Evolutionary conservation across 140 eudicot species (phyloP).

Genomic region (Cichorium intybus): DNA sequence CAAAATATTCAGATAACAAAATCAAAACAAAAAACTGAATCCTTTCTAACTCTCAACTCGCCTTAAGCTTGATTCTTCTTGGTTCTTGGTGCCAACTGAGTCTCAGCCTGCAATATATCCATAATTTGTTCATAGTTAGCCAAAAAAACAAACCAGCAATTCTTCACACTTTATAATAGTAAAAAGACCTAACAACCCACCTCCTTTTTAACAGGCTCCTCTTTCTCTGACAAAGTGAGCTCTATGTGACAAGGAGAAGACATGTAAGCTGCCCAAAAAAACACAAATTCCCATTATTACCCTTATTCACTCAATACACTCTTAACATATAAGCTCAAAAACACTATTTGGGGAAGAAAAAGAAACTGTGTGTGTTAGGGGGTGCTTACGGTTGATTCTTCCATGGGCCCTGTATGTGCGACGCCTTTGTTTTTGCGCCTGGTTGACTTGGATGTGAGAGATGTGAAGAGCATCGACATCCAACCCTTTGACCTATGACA

Average conservation of each 20-base stretch:
- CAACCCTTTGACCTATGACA: constrained; percentile 54
- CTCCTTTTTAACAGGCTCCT: constrained; percentile 53
- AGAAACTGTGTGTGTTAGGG: too few relatives aligned
- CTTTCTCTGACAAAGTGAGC: constrained; percentile 47
- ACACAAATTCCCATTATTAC: not conserved
- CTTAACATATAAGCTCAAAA: not conserved
- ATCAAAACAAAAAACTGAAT: constrained; percentile 18
- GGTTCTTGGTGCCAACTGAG: constrained; percentile 59
- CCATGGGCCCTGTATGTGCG: constrained; percentile 71
- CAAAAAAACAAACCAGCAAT: not conserved
- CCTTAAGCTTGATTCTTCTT: constrained; percentile 41
- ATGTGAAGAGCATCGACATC: constrained; percentile 68
- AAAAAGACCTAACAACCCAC: constrained; percentile 3
- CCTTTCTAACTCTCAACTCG: constrained; percentile 15
- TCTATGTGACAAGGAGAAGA: constrained; percentile 49
- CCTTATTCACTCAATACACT: not conserved
- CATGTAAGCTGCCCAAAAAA: constrained; percentile 33
- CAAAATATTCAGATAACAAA: constrained; percentile 15
- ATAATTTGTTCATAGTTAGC: constrained; percentile 17
- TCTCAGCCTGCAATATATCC: constrained; percentile 41
- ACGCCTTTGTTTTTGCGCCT: constrained; percentile 73
- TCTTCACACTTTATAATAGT: not conserved
- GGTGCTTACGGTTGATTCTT: constrained; percentile 64
- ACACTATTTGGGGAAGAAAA: too few relatives aligned
- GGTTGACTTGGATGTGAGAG: constrained; percentile 69